Conservation (phyloP, 1,284 basidiomycete genomes). For the Ustanciosporium gigantosporum region DNA sequence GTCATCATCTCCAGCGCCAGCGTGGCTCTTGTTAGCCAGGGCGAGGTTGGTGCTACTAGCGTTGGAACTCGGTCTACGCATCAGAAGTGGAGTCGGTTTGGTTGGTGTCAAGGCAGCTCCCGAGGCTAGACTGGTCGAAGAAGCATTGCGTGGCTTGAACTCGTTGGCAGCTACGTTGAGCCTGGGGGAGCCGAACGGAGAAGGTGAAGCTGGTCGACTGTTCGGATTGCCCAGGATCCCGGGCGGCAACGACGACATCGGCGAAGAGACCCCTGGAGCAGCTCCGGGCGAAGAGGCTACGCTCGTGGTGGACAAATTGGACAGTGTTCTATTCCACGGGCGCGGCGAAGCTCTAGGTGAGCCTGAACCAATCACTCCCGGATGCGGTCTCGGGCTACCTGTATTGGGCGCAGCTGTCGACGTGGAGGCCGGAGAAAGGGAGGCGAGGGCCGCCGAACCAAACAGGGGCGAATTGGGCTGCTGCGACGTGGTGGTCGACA, state of each 20-base stretch:
- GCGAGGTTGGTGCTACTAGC: slow-evolving; percentile 39
- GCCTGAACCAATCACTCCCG: slow-evolving; percentile 46
- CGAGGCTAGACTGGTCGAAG: slow-evolving; percentile 9
- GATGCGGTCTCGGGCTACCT: slow-evolving; percentile 33
- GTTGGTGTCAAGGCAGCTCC: slow-evolving; percentile 19
- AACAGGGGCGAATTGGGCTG: slow-evolving; percentile 28
- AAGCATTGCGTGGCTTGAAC: slow-evolving; percentile 44
- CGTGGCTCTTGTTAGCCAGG: slow-evolving; percentile 45
- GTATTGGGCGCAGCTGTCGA: slow-evolving; percentile 4
- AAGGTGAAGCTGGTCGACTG: slow-evolving; percentile 46
- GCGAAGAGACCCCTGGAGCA: slow-evolving; percentile 10
- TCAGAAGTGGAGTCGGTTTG: slow-evolving; percentile 12
- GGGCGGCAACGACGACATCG: slow-evolving; percentile 34
- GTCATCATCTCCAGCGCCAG: slow-evolving; percentile 62
- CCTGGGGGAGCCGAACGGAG: slow-evolving; percentile 48
- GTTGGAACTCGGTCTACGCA: slow-evolving; percentile 33
- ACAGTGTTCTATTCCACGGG: slow-evolving; percentile 36
- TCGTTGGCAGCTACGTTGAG: slow-evolving; percentile 53
- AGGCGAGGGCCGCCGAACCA: slow-evolving; percentile 19
- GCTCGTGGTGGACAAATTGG: slow-evolving; percentile 34
- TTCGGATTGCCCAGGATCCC: slow-evolving; percentile 9
- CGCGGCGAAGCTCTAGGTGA: slow-evolving; percentile 46
- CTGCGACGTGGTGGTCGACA: slow-evolving; percentile 5
- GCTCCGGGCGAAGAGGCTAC: slow-evolving; percentile 17
- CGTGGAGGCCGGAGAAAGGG: slow-evolving; percentile 1